These are phyloP conservation scores for Fagopyrum tataricum DNA, from an alignment of 148 eudicot species.

Conservation along the genomic window DNA sequence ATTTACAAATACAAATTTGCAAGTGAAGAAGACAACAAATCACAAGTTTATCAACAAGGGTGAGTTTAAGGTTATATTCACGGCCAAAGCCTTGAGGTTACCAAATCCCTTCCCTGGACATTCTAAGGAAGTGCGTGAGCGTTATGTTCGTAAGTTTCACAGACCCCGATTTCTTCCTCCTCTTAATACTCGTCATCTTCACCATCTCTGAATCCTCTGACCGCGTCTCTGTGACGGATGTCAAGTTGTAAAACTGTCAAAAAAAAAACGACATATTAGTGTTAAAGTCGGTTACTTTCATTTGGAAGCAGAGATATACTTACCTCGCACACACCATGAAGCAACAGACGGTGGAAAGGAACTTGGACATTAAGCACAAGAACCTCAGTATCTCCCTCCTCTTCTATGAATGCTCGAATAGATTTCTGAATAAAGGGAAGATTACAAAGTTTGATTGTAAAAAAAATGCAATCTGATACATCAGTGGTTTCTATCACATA, in stretches of 20 bases:
- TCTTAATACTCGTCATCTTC: conserved; percentile 69
- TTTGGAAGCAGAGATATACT: background rate
- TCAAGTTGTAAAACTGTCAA: conserved; percentile 70
- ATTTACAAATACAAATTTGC: background rate
- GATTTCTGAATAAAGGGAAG: conserved; percentile 36
- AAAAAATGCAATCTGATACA: no score
- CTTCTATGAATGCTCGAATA: conserved; percentile 52
- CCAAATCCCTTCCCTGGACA: conserved; percentile 85
- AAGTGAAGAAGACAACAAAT: background rate
- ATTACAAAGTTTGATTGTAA: background rate
- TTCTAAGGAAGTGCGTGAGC: conserved; percentile 62
- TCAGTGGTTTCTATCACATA: background rate
- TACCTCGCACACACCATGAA: conserved; percentile 98
- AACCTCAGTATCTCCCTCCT: conserved; percentile 38
- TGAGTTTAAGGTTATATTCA: background rate
- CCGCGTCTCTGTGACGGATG: conserved; percentile 45
- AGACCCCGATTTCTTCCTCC: conserved; percentile 39
- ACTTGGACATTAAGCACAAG: conserved; percentile 67
- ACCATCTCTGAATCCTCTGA: conserved; percentile 29
- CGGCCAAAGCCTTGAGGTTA: conserved; percentile 15
- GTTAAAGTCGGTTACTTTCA: background rate
- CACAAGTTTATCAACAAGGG: background rate
- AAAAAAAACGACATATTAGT: background rate
- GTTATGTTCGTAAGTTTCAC: conserved; percentile 57
- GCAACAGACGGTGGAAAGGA: conserved; percentile 82